phyloP scores from a whole-genome alignment of 495 filamentous ascomycete species.

The Collariella sp. region DNA sequence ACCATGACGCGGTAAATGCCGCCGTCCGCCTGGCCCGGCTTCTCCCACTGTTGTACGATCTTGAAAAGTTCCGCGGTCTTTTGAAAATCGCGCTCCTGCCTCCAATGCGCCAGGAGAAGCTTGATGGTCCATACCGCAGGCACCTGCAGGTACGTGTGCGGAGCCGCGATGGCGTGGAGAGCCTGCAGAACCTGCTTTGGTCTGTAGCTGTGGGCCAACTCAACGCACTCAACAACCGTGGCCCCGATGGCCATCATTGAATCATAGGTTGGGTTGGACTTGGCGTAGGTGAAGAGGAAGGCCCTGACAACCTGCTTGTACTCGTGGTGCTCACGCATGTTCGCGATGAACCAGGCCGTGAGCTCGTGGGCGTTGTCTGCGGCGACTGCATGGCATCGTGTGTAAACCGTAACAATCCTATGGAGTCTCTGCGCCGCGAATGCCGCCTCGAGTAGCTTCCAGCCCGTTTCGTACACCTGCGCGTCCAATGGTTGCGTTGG shows the following conservation, averaged over 20 bases:
- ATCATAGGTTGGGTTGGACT: constrained; percentile 15
- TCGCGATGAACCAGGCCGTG: constrained; percentile 22
- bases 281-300: constrained; percentile 22
- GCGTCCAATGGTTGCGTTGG: constrained; percentile 4
- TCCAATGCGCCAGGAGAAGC: constrained; percentile 28
- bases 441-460: constrained; percentile 23
- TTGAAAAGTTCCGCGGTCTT: constrained; percentile 25
- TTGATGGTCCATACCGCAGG: constrained; percentile 27
- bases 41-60: constrained; percentile 9
- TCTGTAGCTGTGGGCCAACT: constrained; percentile 18
- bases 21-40: constrained; percentile 15
- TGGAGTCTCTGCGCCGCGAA: constrained; percentile 16
- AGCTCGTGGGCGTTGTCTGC: constrained; percentile 9
- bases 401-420: constrained; percentile 23
- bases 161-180: constrained; percentile 20
- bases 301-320: constrained; percentile 26
- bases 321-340: constrained; percentile 19
- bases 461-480: constrained; percentile 23
- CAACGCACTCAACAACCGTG: constrained; percentile 23
- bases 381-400: constrained; percentile 17
- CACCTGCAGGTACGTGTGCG: constrained; percentile 15
- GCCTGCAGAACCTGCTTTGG: constrained; percentile 20
- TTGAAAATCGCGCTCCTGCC: constrained; percentile 16
- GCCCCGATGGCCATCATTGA: constrained; percentile 20
- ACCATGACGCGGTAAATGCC: constrained; percentile 32